Conservation (phyloP, 805 yeast species). For the Saccharomyces kudriavzevii region DNA sequence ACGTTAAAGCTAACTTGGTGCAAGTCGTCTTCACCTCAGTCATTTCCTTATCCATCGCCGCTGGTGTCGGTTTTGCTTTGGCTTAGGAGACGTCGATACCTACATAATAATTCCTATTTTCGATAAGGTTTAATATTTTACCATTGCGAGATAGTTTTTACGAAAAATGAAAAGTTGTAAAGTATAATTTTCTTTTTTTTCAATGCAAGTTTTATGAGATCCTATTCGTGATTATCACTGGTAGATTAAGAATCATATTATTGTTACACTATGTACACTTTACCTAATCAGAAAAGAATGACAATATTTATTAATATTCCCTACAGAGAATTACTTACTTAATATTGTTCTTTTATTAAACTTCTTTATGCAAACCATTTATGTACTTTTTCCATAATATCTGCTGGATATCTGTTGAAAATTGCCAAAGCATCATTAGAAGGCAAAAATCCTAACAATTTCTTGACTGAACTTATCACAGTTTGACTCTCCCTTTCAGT, state of each 20-base stretch:
- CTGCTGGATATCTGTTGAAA: constrained; percentile 54
- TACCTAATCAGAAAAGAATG: not conserved
- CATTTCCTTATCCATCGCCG: constrained; percentile 29
- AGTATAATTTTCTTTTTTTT: not conserved
- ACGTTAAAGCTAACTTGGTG: constrained; percentile 23
- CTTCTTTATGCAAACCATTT: constrained; percentile 42
- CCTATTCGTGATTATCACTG: not conserved
- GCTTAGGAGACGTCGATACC: constrained; percentile 12
- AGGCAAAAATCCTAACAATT: constrained; percentile 55
- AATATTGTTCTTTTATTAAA: not conserved
- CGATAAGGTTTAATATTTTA: not conserved
- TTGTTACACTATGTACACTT: not conserved
- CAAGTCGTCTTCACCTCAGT: constrained; percentile 28
- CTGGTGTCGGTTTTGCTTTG: constrained; percentile 34
- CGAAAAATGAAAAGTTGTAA: not conserved
- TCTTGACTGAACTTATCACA: constrained; percentile 54
- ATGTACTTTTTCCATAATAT: constrained; percentile 51
- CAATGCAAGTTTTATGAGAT: not conserved
- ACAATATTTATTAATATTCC: not conserved
- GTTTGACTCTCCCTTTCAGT: constrained; percentile 64
- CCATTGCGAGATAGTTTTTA: not conserved
- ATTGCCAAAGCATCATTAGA: constrained; percentile 60
- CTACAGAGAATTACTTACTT: not conserved
- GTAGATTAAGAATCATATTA: not conserved
- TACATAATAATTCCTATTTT: not conserved